Conservation (phyloP, 148 eudicot genomes). For the Fallopia convolvulus region DNA sequence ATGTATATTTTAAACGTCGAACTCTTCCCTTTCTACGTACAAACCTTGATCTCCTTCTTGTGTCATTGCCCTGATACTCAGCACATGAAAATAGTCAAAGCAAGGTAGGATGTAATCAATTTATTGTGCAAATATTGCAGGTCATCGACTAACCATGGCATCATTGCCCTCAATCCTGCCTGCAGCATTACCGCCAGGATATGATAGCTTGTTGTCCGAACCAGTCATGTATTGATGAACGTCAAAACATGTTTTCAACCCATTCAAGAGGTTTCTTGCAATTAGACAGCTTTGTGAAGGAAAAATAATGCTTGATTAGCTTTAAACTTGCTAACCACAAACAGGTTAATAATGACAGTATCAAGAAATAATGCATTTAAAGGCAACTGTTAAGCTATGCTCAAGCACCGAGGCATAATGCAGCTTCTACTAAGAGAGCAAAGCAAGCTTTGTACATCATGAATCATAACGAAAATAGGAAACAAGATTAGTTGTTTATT, state of each 20-base stretch:
- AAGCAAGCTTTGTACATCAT: not conserved
- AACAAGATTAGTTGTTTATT: not conserved
- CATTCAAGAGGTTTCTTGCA: slow-evolving; percentile 87
- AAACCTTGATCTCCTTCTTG: slow-evolving; percentile 77
- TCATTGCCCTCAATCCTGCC: slow-evolving; percentile 46
- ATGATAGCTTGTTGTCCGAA: slow-evolving; percentile 46
- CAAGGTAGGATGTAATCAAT: slow-evolving; percentile 1
- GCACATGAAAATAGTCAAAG: not conserved
- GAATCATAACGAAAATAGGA: not conserved
- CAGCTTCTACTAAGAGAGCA: not conserved
- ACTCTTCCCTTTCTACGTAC: slow-evolving; percentile 89
- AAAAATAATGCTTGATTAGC: not conserved
- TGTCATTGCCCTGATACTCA: slow-evolving; percentile 49
- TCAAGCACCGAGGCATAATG: not conserved
- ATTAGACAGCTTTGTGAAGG: slow-evolving; percentile 70
- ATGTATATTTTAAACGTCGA: slow-evolving; percentile 89
- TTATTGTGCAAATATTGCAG: slow-evolving; percentile 2
- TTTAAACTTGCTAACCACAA: not conserved
- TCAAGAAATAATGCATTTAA: not conserved
- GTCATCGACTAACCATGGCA: slow-evolving; percentile 34
- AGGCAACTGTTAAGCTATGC: not conserved
- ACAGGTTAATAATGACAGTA: not conserved
- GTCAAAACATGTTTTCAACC: slow-evolving; percentile 76
- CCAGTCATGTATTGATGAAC: slow-evolving; percentile 63
- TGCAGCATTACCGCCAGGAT: slow-evolving; percentile 46